A percentile compares a stretch with the other conserved stretches of the same genome.
These are phyloP conservation scores for Begonia loranthoides DNA, from an alignment of 306 rosid species.

Conservation along the genomic window DNA sequence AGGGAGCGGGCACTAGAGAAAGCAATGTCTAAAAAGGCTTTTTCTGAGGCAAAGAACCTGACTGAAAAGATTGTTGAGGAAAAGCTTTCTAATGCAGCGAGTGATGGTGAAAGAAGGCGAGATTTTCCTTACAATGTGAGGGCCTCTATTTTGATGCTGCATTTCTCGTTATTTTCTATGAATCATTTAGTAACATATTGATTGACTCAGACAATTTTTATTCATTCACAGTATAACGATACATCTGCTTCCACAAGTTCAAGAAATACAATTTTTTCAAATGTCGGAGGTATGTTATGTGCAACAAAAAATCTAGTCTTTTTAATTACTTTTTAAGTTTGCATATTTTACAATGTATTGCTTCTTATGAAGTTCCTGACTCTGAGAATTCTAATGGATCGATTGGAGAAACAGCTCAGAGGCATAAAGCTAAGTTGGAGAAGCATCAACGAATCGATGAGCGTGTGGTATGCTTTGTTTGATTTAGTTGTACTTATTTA, in stretches of 20 bases:
- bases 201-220: constrained; percentile 2
- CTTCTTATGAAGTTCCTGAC: constrained; percentile 23
- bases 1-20: constrained; percentile 74
- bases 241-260: constrained; percentile 22
- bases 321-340: background rate
- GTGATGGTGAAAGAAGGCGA: constrained; percentile 34
- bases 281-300: constrained; percentile 42
- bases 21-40: constrained; percentile 69
- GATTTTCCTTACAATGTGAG: constrained; percentile 21
- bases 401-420: constrained; percentile 52
- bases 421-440: constrained; percentile 70
- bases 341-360: constrained; percentile 8
- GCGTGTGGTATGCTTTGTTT: constrained; percentile 57
- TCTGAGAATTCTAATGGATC: constrained; percentile 38
- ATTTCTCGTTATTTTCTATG: constrained; percentile 1
- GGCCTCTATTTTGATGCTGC: background rate
- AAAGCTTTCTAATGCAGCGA: constrained; percentile 21
- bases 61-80: constrained; percentile 35
- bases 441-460: constrained; percentile 72
- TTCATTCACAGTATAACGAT: constrained; percentile 24
- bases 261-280: constrained; percentile 42
- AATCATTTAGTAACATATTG: constrained; percentile 3
- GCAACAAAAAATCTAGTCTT: background rate
- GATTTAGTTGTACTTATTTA: constrained; percentile 5
- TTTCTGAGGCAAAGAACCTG: constrained; percentile 49